Evolutionary conservation across 192 early-diverging fungal genomes (phyloP), one percentile per base, ranked within the genome.

Genomic region (Podila clonocystis): DNA sequence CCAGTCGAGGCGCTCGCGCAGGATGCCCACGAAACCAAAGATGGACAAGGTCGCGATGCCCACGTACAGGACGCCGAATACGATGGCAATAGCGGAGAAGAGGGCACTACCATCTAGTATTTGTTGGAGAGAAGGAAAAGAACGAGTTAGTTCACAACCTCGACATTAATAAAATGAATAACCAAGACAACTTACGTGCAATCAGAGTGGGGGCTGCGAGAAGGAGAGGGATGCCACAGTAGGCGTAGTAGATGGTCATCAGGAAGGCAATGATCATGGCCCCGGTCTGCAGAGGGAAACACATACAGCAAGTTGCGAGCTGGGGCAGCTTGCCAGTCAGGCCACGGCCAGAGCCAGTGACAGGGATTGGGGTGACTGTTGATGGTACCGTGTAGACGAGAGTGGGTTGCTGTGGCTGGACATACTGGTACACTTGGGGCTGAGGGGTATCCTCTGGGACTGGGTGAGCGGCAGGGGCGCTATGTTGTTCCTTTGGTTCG

Each of bases 401-500:
- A 15, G 11, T 17, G 41, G 41, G 45, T 17, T 65, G 36, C 7
- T 28, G 22, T 22, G 36, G 63, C 29, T 65, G 70, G 20, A 62
- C 59, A 45, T 67, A 67, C 30, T 74, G 65, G 41, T 66, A 62
- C 24, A 24, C 41, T 33, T 66, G 63, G 19, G 62, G 60, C 19
- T 68, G 67, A 20, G 28, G 41, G 52, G 11, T 55, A 22, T 17
- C 0, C 1, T 55, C n/a, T 0, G 34, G 34, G 34, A 11, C 63
- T 50, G 52, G 62, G 45, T 58, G 24, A 45, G n/a, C 20, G 31
- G 66, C 50, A 4, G 64, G 22, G 68, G 70, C 57, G 50, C 68
- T 68, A 28, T 28, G 26, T 58, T 68, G 73, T 28, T 75, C 60
- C 62, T 58, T 17, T 62, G 66, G 66, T 55, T 63, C 63, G 55